phyloP scores from a whole-genome alignment of 2,329 filamentous ascomycete genomes.

The Claviceps capensis region DNA sequence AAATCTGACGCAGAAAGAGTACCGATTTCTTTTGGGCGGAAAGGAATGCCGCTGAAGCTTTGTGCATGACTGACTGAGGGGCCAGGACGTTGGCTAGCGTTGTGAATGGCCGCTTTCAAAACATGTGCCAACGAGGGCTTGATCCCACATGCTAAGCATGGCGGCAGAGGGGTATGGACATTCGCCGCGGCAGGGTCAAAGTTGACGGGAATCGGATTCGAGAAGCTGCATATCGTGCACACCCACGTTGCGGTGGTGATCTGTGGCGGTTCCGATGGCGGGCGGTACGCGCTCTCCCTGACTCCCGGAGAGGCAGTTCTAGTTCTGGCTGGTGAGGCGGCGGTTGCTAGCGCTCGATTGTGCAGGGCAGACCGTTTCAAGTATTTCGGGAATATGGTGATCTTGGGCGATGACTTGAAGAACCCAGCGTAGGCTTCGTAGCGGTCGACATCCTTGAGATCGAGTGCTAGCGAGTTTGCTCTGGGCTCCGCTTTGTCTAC shows the following conservation, averaged over 20 bases:
- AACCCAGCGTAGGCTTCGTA: conserved; percentile 90
- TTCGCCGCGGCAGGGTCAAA: conserved; percentile 78
- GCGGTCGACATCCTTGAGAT: conserved; percentile 81
- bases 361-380: conserved; percentile 50
- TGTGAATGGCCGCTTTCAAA: conserved; percentile 74
- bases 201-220: conserved; percentile 83
- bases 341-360: conserved; percentile 34
- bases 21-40: not conserved
- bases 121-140: conserved; percentile 74
- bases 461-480: conserved; percentile 69
- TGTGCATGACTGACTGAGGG: conserved; percentile 1
- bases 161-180: conserved; percentile 64
- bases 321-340: conserved; percentile 32
- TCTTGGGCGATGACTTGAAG: conserved; percentile 85
- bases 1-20: not conserved
- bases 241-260: conserved; percentile 71
- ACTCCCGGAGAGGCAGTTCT: conserved; percentile 32
- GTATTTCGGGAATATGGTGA: conserved; percentile 77
- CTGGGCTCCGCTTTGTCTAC: conserved; percentile 80
- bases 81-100: conserved; percentile 43
- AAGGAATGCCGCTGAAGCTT: not conserved
- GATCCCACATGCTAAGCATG: conserved; percentile 87
- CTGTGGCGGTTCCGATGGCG: conserved; percentile 26
- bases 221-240: conserved; percentile 90
- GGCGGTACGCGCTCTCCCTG: conserved; percentile 28